Percentiles rank a stretch among this genome's conserved stretches.
phyloP scores from a whole-genome alignment of 208 protist species.

The Crithidia fasciculata region DNA sequence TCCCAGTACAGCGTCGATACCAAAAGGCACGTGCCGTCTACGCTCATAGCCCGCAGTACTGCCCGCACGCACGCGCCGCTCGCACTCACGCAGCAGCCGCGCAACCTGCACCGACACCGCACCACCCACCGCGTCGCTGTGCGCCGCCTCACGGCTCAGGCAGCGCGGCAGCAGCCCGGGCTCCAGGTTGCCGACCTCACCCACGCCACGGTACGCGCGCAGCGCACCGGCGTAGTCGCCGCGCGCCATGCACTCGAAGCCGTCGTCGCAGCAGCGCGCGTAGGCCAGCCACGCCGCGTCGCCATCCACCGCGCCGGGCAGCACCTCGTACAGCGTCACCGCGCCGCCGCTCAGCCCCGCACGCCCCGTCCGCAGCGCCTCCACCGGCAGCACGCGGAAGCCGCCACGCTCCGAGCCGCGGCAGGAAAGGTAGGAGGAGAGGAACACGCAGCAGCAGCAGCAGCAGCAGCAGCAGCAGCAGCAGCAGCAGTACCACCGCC shows the following conservation, averaged over 20 bases:
- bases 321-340: constrained; percentile 41
- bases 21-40: constrained; percentile 1
- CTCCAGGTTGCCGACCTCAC: constrained; percentile 26
- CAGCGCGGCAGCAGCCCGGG: constrained; percentile 18
- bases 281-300: constrained; percentile 37
- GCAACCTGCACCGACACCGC: constrained; percentile 23
- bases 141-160: constrained; percentile 24
- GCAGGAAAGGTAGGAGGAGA: too few relatives aligned
- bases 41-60: not conserved
- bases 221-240: constrained; percentile 49
- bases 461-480: too few relatives aligned
- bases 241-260: constrained; percentile 45
- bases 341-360: constrained; percentile 15
- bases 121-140: constrained; percentile 9
- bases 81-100: constrained; percentile 30
- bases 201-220: constrained; percentile 29
- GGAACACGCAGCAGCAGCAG: too few relatives aligned
- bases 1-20: constrained; percentile 13
- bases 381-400: constrained; percentile 40
- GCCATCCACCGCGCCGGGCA: constrained; percentile 17
- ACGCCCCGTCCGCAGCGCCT: constrained; percentile 26
- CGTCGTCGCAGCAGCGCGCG: constrained; percentile 29
- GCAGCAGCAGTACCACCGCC: not conserved
- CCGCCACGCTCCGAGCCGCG: not conserved
- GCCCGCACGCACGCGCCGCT: constrained; percentile 10